Percentiles rank a stretch among this genome's conserved stretches.
phyloP scores from a whole-genome alignment of 345 rosid genomes.

The Reutealis trisperma region DNA sequence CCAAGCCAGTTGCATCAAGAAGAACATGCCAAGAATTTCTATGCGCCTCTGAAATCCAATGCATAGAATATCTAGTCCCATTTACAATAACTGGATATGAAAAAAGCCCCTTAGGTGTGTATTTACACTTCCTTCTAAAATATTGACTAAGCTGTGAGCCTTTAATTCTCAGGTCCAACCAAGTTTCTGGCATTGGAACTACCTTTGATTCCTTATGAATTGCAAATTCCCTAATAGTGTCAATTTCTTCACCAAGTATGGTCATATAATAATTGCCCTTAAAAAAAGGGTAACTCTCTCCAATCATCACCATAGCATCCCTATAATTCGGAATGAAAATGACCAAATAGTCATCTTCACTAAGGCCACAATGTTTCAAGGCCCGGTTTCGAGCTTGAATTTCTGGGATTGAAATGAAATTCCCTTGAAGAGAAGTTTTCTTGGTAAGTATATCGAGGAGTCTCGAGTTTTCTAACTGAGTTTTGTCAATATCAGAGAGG shows the following conservation, averaged over 20 bases:
- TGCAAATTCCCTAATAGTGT: constrained; percentile 44
- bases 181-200: constrained; percentile 52
- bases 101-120: constrained; percentile 55
- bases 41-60: constrained; percentile 77
- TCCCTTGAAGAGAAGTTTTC: constrained; percentile 53
- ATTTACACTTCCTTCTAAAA: constrained; percentile 65
- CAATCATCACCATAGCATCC: constrained; percentile 54
- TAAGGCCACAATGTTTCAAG: constrained; percentile 50
- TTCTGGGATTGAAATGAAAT: constrained; percentile 66
- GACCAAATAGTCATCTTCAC: constrained; percentile 56
- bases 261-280: constrained; percentile 64
- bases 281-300: constrained; percentile 69
- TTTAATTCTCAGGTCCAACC: constrained; percentile 68
- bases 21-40: constrained; percentile 71
- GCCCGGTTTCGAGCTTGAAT: constrained; percentile 59
- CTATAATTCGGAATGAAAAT: constrained; percentile 50
- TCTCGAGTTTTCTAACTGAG: constrained; percentile 51
- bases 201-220: constrained; percentile 50
- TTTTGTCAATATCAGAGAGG: constrained; percentile 47
- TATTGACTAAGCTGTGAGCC: constrained; percentile 70
- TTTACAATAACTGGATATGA: constrained; percentile 50
- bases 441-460: constrained; percentile 50
- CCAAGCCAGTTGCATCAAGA: constrained; percentile 52
- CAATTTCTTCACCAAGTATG: constrained; percentile 45
- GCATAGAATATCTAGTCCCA: constrained; percentile 54